phyloP scores from a whole-genome alignment of 2,329 filamentous ascomycete species.

The Epichloe amarillans region DNA sequence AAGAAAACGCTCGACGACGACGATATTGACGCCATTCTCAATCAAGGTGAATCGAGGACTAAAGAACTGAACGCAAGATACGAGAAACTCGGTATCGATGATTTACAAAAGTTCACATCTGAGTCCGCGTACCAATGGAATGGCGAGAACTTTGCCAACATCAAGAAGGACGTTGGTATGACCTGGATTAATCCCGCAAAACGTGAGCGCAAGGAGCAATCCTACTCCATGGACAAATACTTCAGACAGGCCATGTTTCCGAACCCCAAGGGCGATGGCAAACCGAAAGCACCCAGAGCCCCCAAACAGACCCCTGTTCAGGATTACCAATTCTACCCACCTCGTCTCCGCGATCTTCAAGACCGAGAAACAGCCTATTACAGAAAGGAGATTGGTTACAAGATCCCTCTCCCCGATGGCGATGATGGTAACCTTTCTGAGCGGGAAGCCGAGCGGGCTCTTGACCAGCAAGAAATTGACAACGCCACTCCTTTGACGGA shows the following conservation, averaged over 20 bases:
- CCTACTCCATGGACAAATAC: conserved; percentile 98
- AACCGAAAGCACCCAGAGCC: conserved; percentile 89
- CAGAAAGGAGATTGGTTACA: conserved; percentile 92
- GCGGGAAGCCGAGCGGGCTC: conserved; percentile 73
- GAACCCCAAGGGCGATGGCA: conserved; percentile 71
- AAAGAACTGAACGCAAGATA: conserved; percentile 87
- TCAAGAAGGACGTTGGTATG: conserved; percentile 83
- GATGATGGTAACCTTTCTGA: conserved; percentile 77
- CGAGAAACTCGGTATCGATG: conserved; percentile 91
- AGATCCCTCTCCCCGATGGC: conserved; percentile 78
- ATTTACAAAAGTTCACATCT: conserved; percentile 93
- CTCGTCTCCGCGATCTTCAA: conserved; percentile 72
- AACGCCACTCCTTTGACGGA: conserved; percentile 79
- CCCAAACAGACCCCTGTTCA: conserved; percentile 87
- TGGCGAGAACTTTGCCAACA: conserved; percentile 83
- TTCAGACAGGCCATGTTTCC: conserved; percentile 79
- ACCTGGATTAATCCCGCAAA: conserved; percentile 98
- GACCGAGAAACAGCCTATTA: conserved; percentile 94
- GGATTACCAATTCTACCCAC: conserved; percentile 95
- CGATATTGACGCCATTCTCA: conserved; percentile 80
- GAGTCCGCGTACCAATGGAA: conserved; percentile 99
- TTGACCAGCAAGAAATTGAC: conserved; percentile 88
- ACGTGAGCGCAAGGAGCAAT: conserved; percentile 94
- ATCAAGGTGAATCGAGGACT: conserved; percentile 76
- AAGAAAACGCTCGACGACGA: conserved; percentile 61